A percentile compares a stretch with the other conserved stretches of the same genome.
Evolutionary conservation across 2,329 filamentous ascomycete species (phyloP).

Genomic region (Zasmidium citrigriseum): DNA sequence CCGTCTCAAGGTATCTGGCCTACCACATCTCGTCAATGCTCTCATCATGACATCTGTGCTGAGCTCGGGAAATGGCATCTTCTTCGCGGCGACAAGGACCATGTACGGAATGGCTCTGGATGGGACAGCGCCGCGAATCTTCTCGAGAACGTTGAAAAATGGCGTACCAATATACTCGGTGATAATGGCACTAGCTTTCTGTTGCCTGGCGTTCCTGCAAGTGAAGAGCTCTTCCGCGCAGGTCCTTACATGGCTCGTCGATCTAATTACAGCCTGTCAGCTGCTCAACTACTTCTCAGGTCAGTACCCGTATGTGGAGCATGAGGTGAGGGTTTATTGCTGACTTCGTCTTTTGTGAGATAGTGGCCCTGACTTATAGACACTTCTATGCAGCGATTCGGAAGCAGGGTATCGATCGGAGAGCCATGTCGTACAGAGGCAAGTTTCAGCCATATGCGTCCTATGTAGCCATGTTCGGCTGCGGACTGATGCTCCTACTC

Average conservation of each 20-base stretch:
- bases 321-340: too few species aligned
- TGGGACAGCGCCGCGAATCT: conserved; percentile 52
- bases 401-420: conserved; percentile 52
- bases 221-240: conserved; percentile 24
- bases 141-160: conserved; percentile 58
- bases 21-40: conserved; percentile 72
- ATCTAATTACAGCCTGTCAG: conserved; percentile 57
- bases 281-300: conserved; percentile 63
- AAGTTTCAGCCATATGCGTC: conserved; percentile 58
- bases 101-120: conserved; percentile 67
- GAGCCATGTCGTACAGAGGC: conserved; percentile 52
- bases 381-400: conserved; percentile 55
- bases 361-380: conserved; percentile 57
- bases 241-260: conserved; percentile 43
- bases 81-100: conserved; percentile 67
- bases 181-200: conserved; percentile 41
- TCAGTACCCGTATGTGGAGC: too few species aligned
- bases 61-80: conserved; percentile 67
- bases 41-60: conserved; percentile 67
- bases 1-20: conserved; percentile 60
- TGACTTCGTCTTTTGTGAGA: too few species aligned
- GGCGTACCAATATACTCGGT: conserved; percentile 62
- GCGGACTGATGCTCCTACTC: conserved; percentile 39
- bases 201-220: conserved; percentile 32
- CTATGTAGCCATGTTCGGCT: conserved; percentile 22